A percentile compares a stretch with the other conserved stretches of the same genome.
Conservation (phyloP, 495 filamentous ascomycete genomes). For the Daldinia decipiens region DNA sequence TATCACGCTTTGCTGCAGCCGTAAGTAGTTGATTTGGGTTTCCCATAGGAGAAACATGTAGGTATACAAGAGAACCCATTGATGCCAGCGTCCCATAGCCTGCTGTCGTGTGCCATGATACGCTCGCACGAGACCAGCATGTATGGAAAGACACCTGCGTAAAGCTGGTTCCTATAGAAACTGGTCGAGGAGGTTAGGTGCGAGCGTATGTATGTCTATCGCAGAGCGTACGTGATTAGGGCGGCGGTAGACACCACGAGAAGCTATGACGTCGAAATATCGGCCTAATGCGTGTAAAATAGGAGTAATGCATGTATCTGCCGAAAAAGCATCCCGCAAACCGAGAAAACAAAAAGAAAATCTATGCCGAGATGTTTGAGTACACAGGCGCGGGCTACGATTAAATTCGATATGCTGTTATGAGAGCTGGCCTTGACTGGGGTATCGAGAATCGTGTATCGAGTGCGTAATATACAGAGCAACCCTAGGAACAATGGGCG, state of each 20-base stretch:
- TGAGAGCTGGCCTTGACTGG: constrained; percentile 18
- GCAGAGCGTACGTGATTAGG: not conserved
- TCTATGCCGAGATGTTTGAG: constrained; percentile 43
- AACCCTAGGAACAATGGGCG: constrained; percentile 31
- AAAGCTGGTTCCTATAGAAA: not conserved
- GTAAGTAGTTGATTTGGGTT: constrained; percentile 6
- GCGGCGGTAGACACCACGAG: not conserved
- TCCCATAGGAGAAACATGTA: not conserved
- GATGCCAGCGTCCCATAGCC: constrained; percentile 1
- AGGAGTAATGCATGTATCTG: constrained; percentile 8
- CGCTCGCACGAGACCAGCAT: not conserved
- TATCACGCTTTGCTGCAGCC: not conserved
- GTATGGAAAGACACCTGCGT: not conserved
- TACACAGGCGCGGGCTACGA: constrained; percentile 41
- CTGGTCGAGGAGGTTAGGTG: not conserved
- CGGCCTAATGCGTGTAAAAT: not conserved
- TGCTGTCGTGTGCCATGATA: not conserved
- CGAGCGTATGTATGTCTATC: not conserved
- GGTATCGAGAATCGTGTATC: constrained; percentile 31
- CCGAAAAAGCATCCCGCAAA: constrained; percentile 30
- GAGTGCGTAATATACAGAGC: constrained; percentile 47
- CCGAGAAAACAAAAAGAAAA: constrained; percentile 26
- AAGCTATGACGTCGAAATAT: not conserved
- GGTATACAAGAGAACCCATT: constrained; percentile 3
- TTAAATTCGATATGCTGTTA: constrained; percentile 23